Conservation (phyloP, 306 rosid species). For the Lathyrus sativus region DNA sequence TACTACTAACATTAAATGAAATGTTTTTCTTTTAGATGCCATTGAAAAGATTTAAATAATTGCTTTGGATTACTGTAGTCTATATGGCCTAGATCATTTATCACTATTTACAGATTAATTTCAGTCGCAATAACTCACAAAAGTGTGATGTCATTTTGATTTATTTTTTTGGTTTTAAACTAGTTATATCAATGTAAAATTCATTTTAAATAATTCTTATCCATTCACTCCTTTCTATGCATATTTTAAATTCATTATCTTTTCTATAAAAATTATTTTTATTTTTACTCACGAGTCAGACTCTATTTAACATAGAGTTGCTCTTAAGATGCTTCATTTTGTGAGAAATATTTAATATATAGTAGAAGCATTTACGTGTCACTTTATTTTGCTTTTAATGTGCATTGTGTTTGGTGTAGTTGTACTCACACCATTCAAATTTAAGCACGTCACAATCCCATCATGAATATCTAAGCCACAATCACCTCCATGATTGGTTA, state of each 20-base stretch:
- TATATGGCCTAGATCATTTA: slow-evolving; percentile 18
- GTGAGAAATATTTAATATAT: slow-evolving; percentile 8
- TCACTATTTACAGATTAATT: not conserved
- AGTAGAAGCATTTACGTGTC: slow-evolving; percentile 8
- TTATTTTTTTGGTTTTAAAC: too few species aligned
- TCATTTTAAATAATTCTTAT: too few species aligned
- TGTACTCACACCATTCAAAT: slow-evolving; percentile 20
- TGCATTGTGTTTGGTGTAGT: not conserved
- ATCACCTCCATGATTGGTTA: slow-evolving; percentile 17
- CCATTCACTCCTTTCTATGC: too few species aligned
- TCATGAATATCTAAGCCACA: slow-evolving; percentile 20
- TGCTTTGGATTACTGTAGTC: not conserved
- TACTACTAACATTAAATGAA: not conserved
- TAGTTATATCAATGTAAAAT: too few species aligned
- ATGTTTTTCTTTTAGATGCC: not conserved
- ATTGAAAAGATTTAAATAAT: not conserved
- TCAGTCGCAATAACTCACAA: not conserved
- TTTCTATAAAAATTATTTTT: too few species aligned
- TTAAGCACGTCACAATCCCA: slow-evolving; percentile 15
- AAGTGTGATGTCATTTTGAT: not conserved
- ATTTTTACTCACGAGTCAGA: too few species aligned
- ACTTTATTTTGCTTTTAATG: not conserved
- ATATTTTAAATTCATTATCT: too few species aligned
- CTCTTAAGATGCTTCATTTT: slow-evolving; percentile 1
- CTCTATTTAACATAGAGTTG: not conserved